Percentiles rank a stretch among this genome's conserved stretches.
Evolutionary conservation across 352 stramenopile genomes (phyloP).

Genomic region (Pythium periplocum): DNA sequence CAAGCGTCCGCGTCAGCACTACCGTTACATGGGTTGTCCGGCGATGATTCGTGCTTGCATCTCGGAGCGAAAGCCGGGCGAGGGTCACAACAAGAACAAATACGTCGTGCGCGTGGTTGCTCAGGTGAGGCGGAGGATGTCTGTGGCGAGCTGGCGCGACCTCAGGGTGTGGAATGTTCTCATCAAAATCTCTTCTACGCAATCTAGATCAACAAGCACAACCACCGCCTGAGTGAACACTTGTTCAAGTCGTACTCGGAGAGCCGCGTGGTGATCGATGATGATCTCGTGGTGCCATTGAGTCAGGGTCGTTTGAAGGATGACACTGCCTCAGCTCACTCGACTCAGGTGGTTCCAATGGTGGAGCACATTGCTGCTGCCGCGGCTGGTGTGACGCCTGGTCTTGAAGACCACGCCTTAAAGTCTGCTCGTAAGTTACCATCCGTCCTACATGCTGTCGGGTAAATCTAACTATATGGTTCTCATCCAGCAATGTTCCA

Average conservation of each 20-base stretch:
- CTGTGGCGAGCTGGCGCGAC: no score
- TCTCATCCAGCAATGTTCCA: conserved; percentile 41
- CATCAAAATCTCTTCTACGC: no score
- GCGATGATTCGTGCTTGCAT: conserved; percentile 82
- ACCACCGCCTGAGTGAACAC: conserved; percentile 80
- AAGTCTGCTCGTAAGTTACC: conserved; percentile 37
- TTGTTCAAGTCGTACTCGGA: conserved; percentile 86
- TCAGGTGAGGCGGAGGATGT: conserved; percentile 27
- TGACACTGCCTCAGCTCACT: conserved; percentile 18
- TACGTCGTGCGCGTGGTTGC: conserved; percentile 82
- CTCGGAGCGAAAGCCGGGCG: conserved; percentile 62
- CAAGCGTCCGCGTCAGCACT: conserved; percentile 74
- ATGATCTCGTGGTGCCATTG: conserved; percentile 59
- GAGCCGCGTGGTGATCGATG: conserved; percentile 81
- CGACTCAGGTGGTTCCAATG: conserved; percentile 3
- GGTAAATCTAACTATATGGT: neutral
- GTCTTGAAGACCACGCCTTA: conserved; percentile 50
- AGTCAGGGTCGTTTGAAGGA: conserved; percentile 43
- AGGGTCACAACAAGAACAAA: conserved; percentile 56
- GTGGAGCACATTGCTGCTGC: conserved; percentile 12
- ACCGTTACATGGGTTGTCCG: conserved; percentile 79
- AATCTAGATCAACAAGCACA: conserved; percentile 74
- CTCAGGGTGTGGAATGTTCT: no score
- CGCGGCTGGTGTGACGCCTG: conserved; percentile 19
- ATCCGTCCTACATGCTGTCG: neutral